Base-by-base conservation (phyloP, 352 stramenopile genomes). In the Phytophthora ramorum region DNA sequence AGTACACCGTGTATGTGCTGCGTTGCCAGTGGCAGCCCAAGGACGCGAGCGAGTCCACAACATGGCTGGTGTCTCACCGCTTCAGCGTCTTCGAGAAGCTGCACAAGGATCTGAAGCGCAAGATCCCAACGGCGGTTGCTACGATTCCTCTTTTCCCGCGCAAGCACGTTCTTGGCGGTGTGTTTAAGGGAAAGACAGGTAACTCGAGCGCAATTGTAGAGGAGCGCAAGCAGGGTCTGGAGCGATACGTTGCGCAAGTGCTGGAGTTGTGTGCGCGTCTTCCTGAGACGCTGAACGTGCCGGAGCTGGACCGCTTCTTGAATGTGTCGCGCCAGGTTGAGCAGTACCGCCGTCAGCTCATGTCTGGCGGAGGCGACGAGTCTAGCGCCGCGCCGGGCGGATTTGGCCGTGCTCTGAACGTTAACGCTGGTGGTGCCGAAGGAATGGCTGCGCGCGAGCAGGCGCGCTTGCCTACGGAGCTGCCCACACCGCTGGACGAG, bases 1-100 rank as follows among this genome's bases (percentile, higher is more conserved):
- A 96, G 59, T 96, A 96, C 75, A 96, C 88, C 26, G 88, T 94
- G 53, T 96, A 96, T 63, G 88, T 96, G 61, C 71, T 96, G 48
- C 85, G 85, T 53, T 96, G 88, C 63, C 71, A 91, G 61, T 96
- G 86, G 86, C 85, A 95, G 59, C 70, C 86, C 2, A 89, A 87
- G 47, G 86, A 74, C 16, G 70, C 59, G 46, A 68, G 60, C 30
- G 69, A 77, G 46, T 59, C 69, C 13, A 73, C 56, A 22, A 75
- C 69, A 20, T 77, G 65, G 69, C 54, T 77, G 26, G 65, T 74
- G 6, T 74, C 69, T 35, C 69, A 77, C 41, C 65, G 69, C 38
- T 77, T 77, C 45, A 75, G 65, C n/a, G 60, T 77, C 8, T 77
- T 77, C 26, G 69, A 77, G 30, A 74, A 77, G 51, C 46, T 74